Evolutionary conservation across 805 yeast species (phyloP), one percentile per base, ranked within the genome.

Genomic region (Ogataea nitratoaversa): DNA sequence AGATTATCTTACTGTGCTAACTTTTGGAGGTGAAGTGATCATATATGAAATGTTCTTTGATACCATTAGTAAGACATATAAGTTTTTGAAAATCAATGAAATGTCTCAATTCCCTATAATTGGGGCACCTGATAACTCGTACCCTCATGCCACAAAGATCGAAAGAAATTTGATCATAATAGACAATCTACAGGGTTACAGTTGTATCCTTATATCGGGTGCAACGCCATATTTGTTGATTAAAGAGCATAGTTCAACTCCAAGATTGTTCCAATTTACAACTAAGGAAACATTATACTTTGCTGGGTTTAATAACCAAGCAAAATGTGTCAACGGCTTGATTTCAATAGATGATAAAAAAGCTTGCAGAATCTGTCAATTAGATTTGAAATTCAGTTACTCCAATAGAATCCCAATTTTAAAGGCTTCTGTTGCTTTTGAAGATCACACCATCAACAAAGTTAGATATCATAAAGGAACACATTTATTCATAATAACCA

Each of bases 121-220:
- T 1, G 95, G 95, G 40, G 93, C 91, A 0, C 91, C 93, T 1
- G 83, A 78, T 40, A 84, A 84, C 58, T 84, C 90, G 1, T 82
- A 79, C 52, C 71, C 84, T 1, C 70, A 75, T 42, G 86, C 86
- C 32, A 83, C 82, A 1, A 70, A 70, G 5, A 72, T 84, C 34
- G 95, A 85, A 59, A 72, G 93, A 60, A 74, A 78, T 43, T 65
- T 82, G 62, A 74, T 78, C 40, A 71, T 79, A 56, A 63, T 84
- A 45, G 71, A 76, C 4, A 71, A 77, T 43, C 65, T 79, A 34
- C 75, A 75, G 46, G 85, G 81, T 1, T 69, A 71, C 43, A 71
- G 79, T 0, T 70, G 78, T 14, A 72, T 87, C 1, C 72, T 86
- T 50, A 75, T 87, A 2, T 79, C 91, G 2, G 96, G 96, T 33